Conservation (phyloP, 2,329 filamentous ascomycete genomes). For the Penicillium aurantiogriseum region DNA sequence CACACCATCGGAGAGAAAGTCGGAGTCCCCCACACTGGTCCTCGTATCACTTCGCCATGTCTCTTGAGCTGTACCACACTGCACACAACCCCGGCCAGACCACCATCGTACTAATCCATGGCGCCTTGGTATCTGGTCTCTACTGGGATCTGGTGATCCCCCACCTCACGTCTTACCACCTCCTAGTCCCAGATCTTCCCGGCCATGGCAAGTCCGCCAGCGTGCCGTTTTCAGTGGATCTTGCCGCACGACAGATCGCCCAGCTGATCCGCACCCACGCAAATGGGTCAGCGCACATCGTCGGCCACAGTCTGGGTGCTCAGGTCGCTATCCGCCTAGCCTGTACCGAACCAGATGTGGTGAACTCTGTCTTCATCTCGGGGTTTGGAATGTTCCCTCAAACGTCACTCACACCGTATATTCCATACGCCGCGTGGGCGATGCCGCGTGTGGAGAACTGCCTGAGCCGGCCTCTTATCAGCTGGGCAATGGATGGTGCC, state of each 20-base stretch:
- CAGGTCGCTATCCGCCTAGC: slow-evolving; percentile 13
- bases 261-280: slow-evolving; percentile 9
- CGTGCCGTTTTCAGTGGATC: slow-evolving; percentile 12
- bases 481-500: slow-evolving; percentile 13
- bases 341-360: slow-evolving; percentile 1
- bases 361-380: slow-evolving; percentile 10
- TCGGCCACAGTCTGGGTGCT: slow-evolving; percentile 19
- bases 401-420: slow-evolving; percentile 3
- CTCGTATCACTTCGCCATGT: not conserved
- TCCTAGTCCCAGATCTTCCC: slow-evolving; percentile 19
- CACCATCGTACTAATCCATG: slow-evolving; percentile 17
- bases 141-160: slow-evolving; percentile 14
- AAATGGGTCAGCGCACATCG: slow-evolving; percentile 11
- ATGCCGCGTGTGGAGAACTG: slow-evolving; percentile 6
- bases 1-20: too few species aligned
- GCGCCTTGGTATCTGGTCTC: slow-evolving; percentile 10
- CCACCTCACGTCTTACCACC: slow-evolving; percentile 12
- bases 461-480: not conserved
- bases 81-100: not conserved
- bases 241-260: not conserved
- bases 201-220: slow-evolving; percentile 14
- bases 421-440: slow-evolving; percentile 10
- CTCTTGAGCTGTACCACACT: not conserved
- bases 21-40: too few species aligned
- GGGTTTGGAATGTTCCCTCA: slow-evolving; percentile 6